Base-by-base conservation (phyloP, 2,329 filamentous ascomycete genomes). In the Sporothrix sp. region DNA sequence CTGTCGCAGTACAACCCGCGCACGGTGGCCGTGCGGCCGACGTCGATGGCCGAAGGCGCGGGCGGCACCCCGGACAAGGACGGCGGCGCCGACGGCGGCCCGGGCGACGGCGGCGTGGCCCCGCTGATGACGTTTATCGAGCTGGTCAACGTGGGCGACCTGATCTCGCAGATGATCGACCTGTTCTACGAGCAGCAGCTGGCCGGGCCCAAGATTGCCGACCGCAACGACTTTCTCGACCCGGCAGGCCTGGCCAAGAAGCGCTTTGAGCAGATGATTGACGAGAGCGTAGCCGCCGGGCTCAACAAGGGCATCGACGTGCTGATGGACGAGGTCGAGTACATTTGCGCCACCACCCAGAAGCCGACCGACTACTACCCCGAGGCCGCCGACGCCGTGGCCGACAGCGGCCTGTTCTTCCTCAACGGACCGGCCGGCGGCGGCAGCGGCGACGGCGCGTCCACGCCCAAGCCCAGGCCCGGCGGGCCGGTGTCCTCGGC, bases 121-220 rank as follows among this genome's bases (percentile, higher is more conserved):
- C 93, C 93, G 2, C 76, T 98, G 4, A 89, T 96, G 40, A 96
- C 87, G 0, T 98, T 98, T 61, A 81, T 98, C 54, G 93, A 98
- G 68, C 78, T 98, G 25, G 93, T 98, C 65, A 98, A 98, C 63
- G 91, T 98, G 1, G 93, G 93, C 52, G 93, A 98, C 65, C 75
- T 98, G 52, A 98, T 98, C 59, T 88, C 94, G 53, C 93, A 98
- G 66, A 98, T 98, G 93, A 81, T 98, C 52, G 93, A 98, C 63
- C 89, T 98, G 30, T 98, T 98, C 64, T 98, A 95, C 68, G 86
- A 95, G 63, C 93, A 97, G 68, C 93, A 98, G 68, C 78, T 98
- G 25, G 81, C 89, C 6, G 78, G 81, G 1, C 79, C 85, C 13
- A 86, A 86, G 60, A 82, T 98, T 48, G 85, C 85, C 1, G 91